These are phyloP conservation scores for Astrephomene gubernaculifera DNA, from an alignment of 139 green algal species.

Conservation along the genomic window DNA sequence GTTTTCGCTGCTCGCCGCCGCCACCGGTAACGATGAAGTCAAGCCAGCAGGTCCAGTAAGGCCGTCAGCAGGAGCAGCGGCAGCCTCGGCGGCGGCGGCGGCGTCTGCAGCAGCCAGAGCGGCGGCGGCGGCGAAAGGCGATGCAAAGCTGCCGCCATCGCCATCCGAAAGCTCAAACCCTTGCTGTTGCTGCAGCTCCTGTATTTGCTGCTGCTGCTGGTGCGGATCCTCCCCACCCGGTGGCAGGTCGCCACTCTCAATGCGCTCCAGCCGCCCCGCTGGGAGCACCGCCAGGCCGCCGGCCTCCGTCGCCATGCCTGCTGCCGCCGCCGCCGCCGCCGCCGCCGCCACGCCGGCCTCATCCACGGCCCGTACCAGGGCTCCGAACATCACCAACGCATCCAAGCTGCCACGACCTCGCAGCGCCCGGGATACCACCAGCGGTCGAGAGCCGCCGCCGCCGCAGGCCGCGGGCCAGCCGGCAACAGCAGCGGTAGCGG, in stretches of 20 bases:
- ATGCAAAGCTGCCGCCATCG: too few relatives aligned
- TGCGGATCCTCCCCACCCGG: not conserved
- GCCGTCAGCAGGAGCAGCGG: too few relatives aligned
- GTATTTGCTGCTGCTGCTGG: not conserved
- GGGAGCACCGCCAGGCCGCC: not conserved
- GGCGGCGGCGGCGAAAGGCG: too few relatives aligned
- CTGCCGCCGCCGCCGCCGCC: not conserved
- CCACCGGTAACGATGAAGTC: too few relatives aligned
- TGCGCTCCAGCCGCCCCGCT: constrained; percentile 14
- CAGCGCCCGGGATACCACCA: constrained; percentile 12
- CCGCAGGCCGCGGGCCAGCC: not conserved
- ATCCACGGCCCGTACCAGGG: constrained; percentile 7
- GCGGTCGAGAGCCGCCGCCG: not conserved
- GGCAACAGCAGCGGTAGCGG: not conserved
- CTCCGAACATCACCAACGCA: constrained; percentile 11
- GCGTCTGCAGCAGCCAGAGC: too few relatives aligned
- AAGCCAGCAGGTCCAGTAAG: too few relatives aligned
- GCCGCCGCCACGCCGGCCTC: constrained; percentile 6
- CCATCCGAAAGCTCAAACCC: too few relatives aligned
- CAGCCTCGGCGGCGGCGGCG: too few relatives aligned
- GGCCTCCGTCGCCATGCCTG: too few relatives aligned
- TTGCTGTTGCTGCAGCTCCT: not conserved
- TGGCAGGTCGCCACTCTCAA: constrained; percentile 38
- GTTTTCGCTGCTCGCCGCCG: too few relatives aligned
- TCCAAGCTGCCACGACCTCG: constrained; percentile 17